phyloP scores from a whole-genome alignment of 768 basidiomycete genomes.

The Collybia nuda region DNA sequence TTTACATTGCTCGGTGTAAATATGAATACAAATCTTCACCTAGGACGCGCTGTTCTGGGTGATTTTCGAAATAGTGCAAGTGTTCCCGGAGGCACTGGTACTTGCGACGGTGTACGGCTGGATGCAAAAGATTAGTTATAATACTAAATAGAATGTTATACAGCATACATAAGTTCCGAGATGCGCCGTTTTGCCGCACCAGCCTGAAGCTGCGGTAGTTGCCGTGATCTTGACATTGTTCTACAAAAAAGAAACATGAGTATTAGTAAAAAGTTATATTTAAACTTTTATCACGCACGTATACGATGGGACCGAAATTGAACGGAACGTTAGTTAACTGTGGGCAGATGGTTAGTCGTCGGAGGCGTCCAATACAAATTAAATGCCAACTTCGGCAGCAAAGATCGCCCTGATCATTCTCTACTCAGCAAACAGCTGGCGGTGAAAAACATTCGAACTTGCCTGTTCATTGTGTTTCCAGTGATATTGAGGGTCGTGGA shows the following conservation, averaged over 20 bases:
- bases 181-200: slow-evolving; percentile 22
- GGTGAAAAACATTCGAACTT: neutral
- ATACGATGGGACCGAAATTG: slow-evolving; percentile 24
- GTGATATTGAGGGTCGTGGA: slow-evolving; percentile 20
- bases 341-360: neutral
- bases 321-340: slow-evolving; percentile 23
- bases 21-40: no score
- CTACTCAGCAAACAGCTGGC: neutral
- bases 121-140: neutral
- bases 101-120: slow-evolving; percentile 22
- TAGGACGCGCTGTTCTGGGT: slow-evolving; percentile 19
- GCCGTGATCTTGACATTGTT: slow-evolving; percentile 23
- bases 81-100: slow-evolving; percentile 19
- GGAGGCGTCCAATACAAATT: neutral
- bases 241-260: slow-evolving; percentile 7
- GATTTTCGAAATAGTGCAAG: slow-evolving; percentile 20
- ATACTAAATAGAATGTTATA: neutral
- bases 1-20: no score
- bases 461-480: slow-evolving; percentile 25
- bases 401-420: slow-evolving; percentile 20
- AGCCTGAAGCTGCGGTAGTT: slow-evolving; percentile 22
- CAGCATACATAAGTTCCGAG: slow-evolving; percentile 22
- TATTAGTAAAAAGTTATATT: neutral
- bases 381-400: slow-evolving; percentile 20
- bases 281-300: slow-evolving; percentile 5